These are phyloP conservation scores for Fonsecaea nubica DNA, from an alignment of 2,329 filamentous ascomycete species.

Conservation along the genomic window DNA sequence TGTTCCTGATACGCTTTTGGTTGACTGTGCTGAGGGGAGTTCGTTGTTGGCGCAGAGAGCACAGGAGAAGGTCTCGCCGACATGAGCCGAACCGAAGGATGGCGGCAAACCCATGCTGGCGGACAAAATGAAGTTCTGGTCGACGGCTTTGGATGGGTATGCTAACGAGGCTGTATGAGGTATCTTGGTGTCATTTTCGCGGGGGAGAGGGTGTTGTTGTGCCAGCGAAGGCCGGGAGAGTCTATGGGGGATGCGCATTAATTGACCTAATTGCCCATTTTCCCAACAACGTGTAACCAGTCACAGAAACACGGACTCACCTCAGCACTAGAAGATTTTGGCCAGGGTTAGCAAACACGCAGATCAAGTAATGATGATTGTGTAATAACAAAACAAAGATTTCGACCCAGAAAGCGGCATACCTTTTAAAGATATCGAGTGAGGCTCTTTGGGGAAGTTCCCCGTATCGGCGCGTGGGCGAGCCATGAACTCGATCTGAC, in stretches of 20 bases:
- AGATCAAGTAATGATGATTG: slow-evolving; percentile 10
- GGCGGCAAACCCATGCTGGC: slow-evolving; percentile 77
- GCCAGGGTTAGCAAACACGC: slow-evolving; percentile 16
- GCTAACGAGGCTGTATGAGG: slow-evolving; percentile 73
- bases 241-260: slow-evolving; percentile 52
- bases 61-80: slow-evolving; percentile 93
- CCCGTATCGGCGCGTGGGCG: slow-evolving; percentile 52
- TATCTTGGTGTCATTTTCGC: slow-evolving; percentile 55
- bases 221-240: slow-evolving; percentile 72
- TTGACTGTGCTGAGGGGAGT: slow-evolving; percentile 51
- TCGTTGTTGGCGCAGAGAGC: slow-evolving; percentile 97
- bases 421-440: slow-evolving; percentile 77
- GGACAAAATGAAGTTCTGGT: slow-evolving; percentile 60
- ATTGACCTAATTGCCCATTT: slow-evolving; percentile 2
- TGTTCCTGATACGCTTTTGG: slow-evolving; percentile 71
- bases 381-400: slow-evolving; percentile 27
- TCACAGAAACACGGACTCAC: slow-evolving; percentile 47
- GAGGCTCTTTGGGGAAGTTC: slow-evolving; percentile 70
- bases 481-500: slow-evolving; percentile 45
- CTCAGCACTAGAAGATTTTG: slow-evolving; percentile 56
- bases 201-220: slow-evolving; percentile 53
- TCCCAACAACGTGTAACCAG: not conserved
- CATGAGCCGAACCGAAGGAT: slow-evolving; percentile 91
- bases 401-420: slow-evolving; percentile 20
- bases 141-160: slow-evolving; percentile 62